Conservation (phyloP, 768 basidiomycete species). For the Russula abietina region DNA sequence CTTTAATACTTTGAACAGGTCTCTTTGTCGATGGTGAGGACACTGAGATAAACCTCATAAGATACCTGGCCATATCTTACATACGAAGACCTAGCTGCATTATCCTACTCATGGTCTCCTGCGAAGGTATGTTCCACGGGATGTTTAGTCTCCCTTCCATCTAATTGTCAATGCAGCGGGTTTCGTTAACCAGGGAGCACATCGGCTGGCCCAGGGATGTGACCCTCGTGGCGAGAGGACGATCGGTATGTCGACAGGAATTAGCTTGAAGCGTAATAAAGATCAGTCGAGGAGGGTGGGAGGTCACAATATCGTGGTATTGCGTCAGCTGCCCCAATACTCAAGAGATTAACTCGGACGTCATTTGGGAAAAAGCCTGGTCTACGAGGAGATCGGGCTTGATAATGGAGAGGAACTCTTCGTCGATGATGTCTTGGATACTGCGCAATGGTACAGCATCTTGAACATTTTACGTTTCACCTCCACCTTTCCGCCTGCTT, state of each 20-base stretch:
- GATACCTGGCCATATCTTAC: slow-evolving; percentile 50
- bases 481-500: neutral
- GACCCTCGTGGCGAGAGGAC: slow-evolving; percentile 63
- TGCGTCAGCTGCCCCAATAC: slow-evolving; percentile 43
- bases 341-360: slow-evolving; percentile 42
- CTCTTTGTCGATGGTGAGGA: slow-evolving; percentile 45
- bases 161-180: slow-evolving; percentile 45
- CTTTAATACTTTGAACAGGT: slow-evolving; percentile 32
- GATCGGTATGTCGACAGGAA: slow-evolving; percentile 44
- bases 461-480: neutral
- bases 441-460: slow-evolving; percentile 41
- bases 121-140: slow-evolving; percentile 47
- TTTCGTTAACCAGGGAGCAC: slow-evolving; percentile 74
- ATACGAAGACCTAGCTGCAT: slow-evolving; percentile 59
- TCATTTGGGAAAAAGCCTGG: slow-evolving; percentile 55
- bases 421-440: slow-evolving; percentile 47
- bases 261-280: neutral
- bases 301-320: slow-evolving; percentile 52
- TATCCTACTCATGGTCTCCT: slow-evolving; percentile 53
- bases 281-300: slow-evolving; percentile 47
- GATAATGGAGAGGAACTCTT: slow-evolving; percentile 33
- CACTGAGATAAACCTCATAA: slow-evolving; percentile 57
- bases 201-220: slow-evolving; percentile 52
- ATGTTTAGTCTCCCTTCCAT: neutral
- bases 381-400: neutral